phyloP scores from a whole-genome alignment of 805 yeast species.

The Komagataella ulmi region DNA sequence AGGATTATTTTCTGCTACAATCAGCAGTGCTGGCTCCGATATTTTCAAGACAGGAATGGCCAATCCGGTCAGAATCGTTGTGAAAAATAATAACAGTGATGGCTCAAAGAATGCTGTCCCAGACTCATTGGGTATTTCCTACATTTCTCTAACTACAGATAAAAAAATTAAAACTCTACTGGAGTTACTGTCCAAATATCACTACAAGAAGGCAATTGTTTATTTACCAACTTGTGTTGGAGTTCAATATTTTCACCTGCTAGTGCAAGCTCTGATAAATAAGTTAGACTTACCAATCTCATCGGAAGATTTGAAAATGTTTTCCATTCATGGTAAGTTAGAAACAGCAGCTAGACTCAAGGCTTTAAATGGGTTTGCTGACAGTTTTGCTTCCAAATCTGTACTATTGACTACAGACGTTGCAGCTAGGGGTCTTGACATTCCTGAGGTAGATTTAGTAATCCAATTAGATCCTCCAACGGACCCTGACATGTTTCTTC shows the following conservation, averaged over 20 bases:
- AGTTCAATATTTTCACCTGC: slow-evolving; percentile 62
- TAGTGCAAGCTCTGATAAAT: slow-evolving; percentile 29
- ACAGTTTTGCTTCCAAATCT: slow-evolving; percentile 30
- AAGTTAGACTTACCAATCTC: slow-evolving; percentile 8
- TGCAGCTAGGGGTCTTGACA: slow-evolving; percentile 96
- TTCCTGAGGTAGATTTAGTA: slow-evolving; percentile 84
- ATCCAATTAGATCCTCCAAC: slow-evolving; percentile 93
- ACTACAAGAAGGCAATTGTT: slow-evolving; percentile 72
- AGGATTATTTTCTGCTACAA: slow-evolving; percentile 89
- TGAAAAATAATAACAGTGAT: slow-evolving; percentile 32
- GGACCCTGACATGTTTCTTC: slow-evolving; percentile 83
- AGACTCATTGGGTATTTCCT: slow-evolving; percentile 44
- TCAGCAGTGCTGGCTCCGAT: slow-evolving; percentile 65
- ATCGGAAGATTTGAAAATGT: slow-evolving; percentile 23
- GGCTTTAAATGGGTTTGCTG: slow-evolving; percentile 51
- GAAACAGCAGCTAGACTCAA: slow-evolving; percentile 68
- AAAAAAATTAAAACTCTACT: slow-evolving; percentile 48
- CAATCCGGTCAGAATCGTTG: slow-evolving; percentile 82
- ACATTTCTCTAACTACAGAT: slow-evolving; percentile 45
- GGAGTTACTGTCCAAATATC: slow-evolving; percentile 34
- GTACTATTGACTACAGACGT: slow-evolving; percentile 89
- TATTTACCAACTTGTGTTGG: slow-evolving; percentile 85
- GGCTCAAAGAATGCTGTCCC: slow-evolving; percentile 39
- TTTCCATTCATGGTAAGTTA: slow-evolving; percentile 84
- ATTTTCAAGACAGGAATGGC: slow-evolving; percentile 83